phyloP scores from a whole-genome alignment of 2,329 filamentous ascomycete species.

The Fusarium compactum region DNA sequence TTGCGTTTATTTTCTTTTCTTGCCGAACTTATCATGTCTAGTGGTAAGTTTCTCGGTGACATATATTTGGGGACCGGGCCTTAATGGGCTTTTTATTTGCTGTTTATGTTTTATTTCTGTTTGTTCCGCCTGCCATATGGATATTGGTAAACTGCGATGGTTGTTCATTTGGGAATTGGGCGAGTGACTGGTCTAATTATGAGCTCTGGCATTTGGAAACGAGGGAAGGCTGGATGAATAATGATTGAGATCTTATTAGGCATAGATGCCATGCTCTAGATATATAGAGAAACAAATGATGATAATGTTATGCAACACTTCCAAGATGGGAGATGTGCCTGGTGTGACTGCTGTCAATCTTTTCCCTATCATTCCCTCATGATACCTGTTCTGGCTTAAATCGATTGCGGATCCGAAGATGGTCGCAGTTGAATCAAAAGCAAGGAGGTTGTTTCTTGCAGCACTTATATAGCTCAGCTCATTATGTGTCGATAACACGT shows the following conservation, averaged over 20 bases:
- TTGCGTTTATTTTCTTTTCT: not conserved
- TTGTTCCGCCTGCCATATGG: not conserved
- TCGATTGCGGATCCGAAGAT: not conserved
- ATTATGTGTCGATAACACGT: not conserved
- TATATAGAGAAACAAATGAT: slow-evolving; percentile 38
- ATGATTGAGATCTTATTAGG: not conserved
- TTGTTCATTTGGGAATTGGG: not conserved
- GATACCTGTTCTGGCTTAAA: not conserved
- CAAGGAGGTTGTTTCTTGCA: not conserved
- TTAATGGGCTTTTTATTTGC: not conserved
- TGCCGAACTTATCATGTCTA: not conserved
- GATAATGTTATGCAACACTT: not conserved
- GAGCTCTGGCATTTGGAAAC: slow-evolving; percentile 17
- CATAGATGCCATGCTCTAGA: slow-evolving; percentile 43
- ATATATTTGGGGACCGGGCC: not conserved
- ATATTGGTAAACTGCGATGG: not conserved
- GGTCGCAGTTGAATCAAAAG: not conserved
- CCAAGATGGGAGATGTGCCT: not conserved
- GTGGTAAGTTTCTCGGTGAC: not conserved
- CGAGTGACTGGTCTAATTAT: slow-evolving; percentile 20
- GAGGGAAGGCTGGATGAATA: slow-evolving; percentile 12
- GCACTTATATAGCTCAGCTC: not conserved
- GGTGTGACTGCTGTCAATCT: too few relatives aligned
- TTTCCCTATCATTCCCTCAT: too few relatives aligned
- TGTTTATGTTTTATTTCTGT: not conserved